Conservation (phyloP, 495 filamentous ascomycete species). For the Pyrenula aspistea region DNA sequence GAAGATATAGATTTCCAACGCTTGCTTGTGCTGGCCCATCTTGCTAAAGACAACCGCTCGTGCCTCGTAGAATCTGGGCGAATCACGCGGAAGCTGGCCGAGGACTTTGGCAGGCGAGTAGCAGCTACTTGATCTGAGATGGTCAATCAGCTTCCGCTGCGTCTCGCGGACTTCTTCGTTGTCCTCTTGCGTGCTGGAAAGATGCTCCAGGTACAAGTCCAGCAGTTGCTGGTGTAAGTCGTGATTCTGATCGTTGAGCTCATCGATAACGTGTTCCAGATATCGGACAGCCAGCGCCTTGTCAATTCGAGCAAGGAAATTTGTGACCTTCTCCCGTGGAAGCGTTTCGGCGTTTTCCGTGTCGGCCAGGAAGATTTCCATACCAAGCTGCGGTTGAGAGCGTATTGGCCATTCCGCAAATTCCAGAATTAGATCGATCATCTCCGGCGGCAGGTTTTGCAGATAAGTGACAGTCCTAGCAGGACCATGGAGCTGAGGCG, state of each 20-base stretch:
- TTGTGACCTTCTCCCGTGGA: constrained; percentile 60
- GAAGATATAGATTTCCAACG: constrained; percentile 92
- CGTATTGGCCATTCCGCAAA: constrained; percentile 80
- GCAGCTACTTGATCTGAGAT: constrained; percentile 63
- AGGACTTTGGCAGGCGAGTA: constrained; percentile 72
- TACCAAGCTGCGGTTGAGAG: constrained; percentile 61
- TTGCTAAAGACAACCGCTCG: constrained; percentile 87
- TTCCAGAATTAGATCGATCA: constrained; percentile 85
- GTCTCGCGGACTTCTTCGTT: constrained; percentile 41
- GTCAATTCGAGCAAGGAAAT: constrained; percentile 61
- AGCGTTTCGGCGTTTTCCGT: constrained; percentile 90
- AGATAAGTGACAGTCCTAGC: constrained; percentile 81
- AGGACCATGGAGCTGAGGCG: constrained; percentile 66
- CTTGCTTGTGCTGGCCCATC: constrained; percentile 91
- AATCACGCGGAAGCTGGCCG: constrained; percentile 63
- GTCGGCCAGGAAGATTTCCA: constrained; percentile 92
- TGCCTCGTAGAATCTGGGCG: constrained; percentile 78
- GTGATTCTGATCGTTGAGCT: constrained; percentile 72
- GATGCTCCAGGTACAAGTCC: constrained; percentile 56
- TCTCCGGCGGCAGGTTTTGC: constrained; percentile 72
- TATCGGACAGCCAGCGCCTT: constrained; percentile 62
- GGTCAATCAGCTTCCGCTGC: constrained; percentile 54
- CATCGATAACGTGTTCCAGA: constrained; percentile 80
- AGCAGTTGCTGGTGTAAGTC: constrained; percentile 81
- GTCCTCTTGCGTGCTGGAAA: constrained; percentile 33